phyloP scores from a whole-genome alignment of 306 rosid genomes.

The Dicorynia guianensis region DNA sequence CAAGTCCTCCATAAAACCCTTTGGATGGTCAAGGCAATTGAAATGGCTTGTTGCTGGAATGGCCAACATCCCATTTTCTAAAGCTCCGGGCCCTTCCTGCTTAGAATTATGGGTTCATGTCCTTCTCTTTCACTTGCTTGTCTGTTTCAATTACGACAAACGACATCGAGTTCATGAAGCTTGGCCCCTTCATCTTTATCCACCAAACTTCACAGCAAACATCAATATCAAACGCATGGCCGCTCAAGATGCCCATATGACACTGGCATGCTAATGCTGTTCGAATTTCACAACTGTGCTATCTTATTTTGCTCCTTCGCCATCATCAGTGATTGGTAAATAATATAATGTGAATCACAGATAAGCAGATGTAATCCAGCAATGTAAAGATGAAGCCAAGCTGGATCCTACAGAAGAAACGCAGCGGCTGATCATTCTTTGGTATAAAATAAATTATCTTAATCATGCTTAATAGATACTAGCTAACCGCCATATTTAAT shows the following conservation, averaged over 20 bases:
- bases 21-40: not conserved
- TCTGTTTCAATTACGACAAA: conserved; percentile 43
- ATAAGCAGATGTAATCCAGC: not conserved
- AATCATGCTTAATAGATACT: no score
- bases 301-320: no score
- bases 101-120: conserved; percentile 55
- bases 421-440: no score
- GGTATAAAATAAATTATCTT: no score
- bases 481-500: no score
- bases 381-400: not conserved
- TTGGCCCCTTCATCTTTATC: conserved; percentile 16
- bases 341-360: no score
- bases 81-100: conserved; percentile 1
- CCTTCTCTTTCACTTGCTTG: conserved; percentile 41
- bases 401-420: not conserved
- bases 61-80: conserved; percentile 26
- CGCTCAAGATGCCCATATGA: not conserved
- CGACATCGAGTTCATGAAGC: conserved; percentile 11
- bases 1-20: not conserved
- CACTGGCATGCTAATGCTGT: not conserved
- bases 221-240: conserved; percentile 20
- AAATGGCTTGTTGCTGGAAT: conserved; percentile 9
- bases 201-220: conserved; percentile 25
- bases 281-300: not conserved
- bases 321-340: no score